Evolutionary conservation across 768 basidiomycete genomes (phyloP).

Genomic region (Tricholoma bakamatsutake): DNA sequence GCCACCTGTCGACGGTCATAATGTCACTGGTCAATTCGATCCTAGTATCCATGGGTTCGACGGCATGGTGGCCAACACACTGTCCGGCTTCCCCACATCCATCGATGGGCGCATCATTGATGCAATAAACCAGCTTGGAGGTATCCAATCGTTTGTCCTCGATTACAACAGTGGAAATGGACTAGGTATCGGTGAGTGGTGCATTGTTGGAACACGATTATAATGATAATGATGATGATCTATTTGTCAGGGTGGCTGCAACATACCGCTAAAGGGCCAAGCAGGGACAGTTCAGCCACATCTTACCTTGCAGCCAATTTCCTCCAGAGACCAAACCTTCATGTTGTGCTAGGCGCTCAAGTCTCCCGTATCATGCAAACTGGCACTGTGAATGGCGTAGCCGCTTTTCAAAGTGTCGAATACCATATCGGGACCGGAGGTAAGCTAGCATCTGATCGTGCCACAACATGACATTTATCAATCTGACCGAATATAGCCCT

Average conservation of each 20-base stretch:
- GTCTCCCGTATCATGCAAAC: slow-evolving; percentile 11
- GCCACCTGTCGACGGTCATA: slow-evolving; percentile 31
- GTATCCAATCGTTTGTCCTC: slow-evolving; percentile 22
- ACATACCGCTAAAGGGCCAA: slow-evolving; percentile 6
- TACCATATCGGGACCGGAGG: slow-evolving; percentile 1
- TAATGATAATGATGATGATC: neutral
- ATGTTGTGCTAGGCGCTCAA: slow-evolving; percentile 14
- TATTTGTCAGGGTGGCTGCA: slow-evolving; percentile 8
- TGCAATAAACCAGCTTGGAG: slow-evolving; percentile 22
- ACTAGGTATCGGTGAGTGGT: slow-evolving; percentile 19
- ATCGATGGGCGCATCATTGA: slow-evolving; percentile 27
- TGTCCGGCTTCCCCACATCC: slow-evolving; percentile 24
- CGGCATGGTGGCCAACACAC: slow-evolving; percentile 26
- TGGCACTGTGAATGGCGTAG: neutral
- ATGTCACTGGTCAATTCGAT: slow-evolving; percentile 30
- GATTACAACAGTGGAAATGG: slow-evolving; percentile 25
- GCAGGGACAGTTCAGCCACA: slow-evolving; percentile 16
- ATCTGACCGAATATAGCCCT: neutral
- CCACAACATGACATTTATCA: no score
- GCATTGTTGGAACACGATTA: neutral
- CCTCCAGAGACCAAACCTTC: slow-evolving; percentile 14
- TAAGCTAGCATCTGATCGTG: neutral
- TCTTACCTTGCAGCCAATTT: slow-evolving; percentile 16
- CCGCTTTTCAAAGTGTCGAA: slow-evolving; percentile 3
- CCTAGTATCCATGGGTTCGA: slow-evolving; percentile 29